Base-by-base conservation (phyloP, 345 rosid genomes). In the Citrus hindsii region DNA sequence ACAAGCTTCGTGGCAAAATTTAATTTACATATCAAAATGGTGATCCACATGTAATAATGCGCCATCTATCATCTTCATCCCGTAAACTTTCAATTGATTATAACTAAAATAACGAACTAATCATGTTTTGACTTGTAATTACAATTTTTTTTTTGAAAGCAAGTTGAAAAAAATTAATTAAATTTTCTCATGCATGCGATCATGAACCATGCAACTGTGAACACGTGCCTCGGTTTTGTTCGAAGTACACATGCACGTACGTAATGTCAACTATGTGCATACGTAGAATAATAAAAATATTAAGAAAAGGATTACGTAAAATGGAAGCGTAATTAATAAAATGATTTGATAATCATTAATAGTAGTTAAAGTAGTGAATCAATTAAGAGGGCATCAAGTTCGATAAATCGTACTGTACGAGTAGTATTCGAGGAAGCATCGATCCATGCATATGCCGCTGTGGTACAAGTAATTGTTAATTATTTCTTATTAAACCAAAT, bases 221-320 rank as follows among this genome's bases (percentile, higher is more conserved):
- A 58, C 82, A 82, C 71, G 79, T 82, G 81, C 79, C 65, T 67
- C 10, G 19, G 62, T 40, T 62, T 65, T 12, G 79, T 79, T 79
- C n/a, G 75, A 79, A 37, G 81, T 84, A 82, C 83, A 79, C 77
- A 79, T 79, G 77, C n/a, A 79, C 64, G 87, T 84, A 84, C 87
- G 62, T 71, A 69, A 64, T 46, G 4, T 2, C 51, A 46, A 46
- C 4, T 53, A 59, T 22, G 60, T 53, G 51, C 71, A 66, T 58
- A 30, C 40, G 48, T 30, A 14, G 27, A 76, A 6, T 16, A 6
- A 66, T 35, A 32, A 64, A 28, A 48, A 37, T 37, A 22, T 59
- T 25, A 61, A 3, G 40, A 61, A 3, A 25, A 24, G 6, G 30
- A 13, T 13, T 27, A 28, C 35, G 40, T 64, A 19, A 32, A 65